Conservation (phyloP, 768 basidiomycete species). For the Termitomyces titanicus region DNA sequence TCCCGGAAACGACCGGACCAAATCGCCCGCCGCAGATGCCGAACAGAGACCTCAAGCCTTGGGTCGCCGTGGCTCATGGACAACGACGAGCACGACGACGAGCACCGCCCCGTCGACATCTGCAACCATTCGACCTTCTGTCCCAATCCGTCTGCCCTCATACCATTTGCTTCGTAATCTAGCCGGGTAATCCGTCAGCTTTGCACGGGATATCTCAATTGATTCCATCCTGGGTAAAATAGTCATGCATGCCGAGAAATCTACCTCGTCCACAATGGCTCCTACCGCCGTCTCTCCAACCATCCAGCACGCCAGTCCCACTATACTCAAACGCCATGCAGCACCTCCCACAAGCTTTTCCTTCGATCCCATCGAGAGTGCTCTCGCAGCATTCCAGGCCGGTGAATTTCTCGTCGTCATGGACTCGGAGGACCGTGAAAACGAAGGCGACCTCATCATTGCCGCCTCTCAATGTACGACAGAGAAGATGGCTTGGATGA, state of each 20-base stretch:
- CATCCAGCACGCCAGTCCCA: background rate
- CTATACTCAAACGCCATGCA: constrained; percentile 17
- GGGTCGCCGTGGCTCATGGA: background rate
- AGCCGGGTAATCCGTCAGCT: background rate
- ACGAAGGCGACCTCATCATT: constrained; percentile 95
- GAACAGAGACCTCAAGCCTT: background rate
- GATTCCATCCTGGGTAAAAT: background rate
- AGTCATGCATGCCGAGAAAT: background rate
- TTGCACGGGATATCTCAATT: constrained; percentile 5
- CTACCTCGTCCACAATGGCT: constrained; percentile 8
- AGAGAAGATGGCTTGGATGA: constrained; percentile 99
- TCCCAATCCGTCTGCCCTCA: background rate
- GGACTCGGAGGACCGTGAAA: constrained; percentile 95
- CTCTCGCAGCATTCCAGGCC: constrained; percentile 66
- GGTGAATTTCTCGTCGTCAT: constrained; percentile 96
- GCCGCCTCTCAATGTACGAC: constrained; percentile 82
- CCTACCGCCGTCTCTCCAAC: constrained; percentile 11
- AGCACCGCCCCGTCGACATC: background rate
- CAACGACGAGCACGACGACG: background rate
- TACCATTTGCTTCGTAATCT: background rate
- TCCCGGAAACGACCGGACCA: constrained; percentile 38
- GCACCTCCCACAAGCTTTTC: constrained; percentile 42
- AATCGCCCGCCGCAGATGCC: constrained; percentile 26
- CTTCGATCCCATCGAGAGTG: constrained; percentile 81
- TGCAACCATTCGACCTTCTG: background rate